Conservation (phyloP, 139 green algal species). For the Tetraselmis chui region DNA sequence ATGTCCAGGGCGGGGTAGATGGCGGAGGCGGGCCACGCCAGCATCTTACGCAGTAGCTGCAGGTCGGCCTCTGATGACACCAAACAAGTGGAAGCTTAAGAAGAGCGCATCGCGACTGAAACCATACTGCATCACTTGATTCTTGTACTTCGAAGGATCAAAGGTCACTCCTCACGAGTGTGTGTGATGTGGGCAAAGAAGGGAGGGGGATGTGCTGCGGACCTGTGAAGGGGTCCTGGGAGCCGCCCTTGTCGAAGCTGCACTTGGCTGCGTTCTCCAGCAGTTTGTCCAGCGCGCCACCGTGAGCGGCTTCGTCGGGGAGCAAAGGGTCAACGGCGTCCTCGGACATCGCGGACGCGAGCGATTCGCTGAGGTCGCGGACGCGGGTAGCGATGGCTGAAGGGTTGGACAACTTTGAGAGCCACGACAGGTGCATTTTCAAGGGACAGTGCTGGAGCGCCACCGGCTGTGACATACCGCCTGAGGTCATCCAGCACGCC, state of each 20-base stretch:
- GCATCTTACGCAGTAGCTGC: constrained; percentile 36
- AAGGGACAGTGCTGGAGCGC: constrained; percentile 17
- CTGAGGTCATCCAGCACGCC: no score
- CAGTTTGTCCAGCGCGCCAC: constrained; percentile 2
- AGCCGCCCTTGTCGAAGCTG: no score
- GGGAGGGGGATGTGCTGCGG: no score
- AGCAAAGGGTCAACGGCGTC: constrained; percentile 6
- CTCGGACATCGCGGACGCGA: not conserved
- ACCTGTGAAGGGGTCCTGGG: no score
- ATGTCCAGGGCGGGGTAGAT: constrained; percentile 75
- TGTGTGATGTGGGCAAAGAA: no score
- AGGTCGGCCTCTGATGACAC: constrained; percentile 11
- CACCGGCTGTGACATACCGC: no score
- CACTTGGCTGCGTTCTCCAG: not conserved
- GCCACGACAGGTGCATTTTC: not conserved
- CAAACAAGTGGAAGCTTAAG: no score
- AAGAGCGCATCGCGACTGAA: no score
- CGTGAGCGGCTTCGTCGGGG: not conserved
- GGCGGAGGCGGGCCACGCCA: constrained; percentile 50
- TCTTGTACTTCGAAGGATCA: no score
- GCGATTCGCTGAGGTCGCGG: constrained; percentile 20
- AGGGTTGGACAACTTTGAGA: constrained; percentile 20
- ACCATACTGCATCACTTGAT: no score
- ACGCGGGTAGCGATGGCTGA: constrained; percentile 40
- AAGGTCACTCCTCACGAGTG: no score